These are phyloP conservation scores for Fraxinus pennsylvanica DNA, from an alignment of 257 asterid species.

Conservation along the genomic window DNA sequence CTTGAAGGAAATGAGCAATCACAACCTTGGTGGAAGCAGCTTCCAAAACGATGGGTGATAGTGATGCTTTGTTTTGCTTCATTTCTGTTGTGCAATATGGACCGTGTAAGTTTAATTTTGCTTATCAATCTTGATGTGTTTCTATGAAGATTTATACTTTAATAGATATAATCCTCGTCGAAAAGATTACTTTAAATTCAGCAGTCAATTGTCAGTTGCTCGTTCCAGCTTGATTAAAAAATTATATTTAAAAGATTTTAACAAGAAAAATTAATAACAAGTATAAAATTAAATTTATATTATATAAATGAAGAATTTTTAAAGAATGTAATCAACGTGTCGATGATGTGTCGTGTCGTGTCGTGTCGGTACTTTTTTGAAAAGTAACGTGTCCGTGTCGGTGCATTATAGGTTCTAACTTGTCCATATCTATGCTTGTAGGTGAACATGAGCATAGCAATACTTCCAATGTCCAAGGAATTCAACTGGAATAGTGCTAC, in stretches of 20 bases:
- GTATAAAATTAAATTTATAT: no score
- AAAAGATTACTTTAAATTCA: constrained; percentile 7
- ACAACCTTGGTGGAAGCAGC: constrained; percentile 69
- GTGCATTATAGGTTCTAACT: constrained; percentile 2
- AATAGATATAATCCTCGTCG: constrained; percentile 16
- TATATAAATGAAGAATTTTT: no score
- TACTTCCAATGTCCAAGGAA: constrained; percentile 98
- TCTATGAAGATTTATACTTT: constrained; percentile 14
- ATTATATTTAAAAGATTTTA: background rate
- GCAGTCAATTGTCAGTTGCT: constrained; percentile 10
- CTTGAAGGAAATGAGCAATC: constrained; percentile 45
- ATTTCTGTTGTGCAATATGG: constrained; percentile 97
- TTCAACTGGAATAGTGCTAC: constrained; percentile 96
- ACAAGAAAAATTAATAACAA: no score
- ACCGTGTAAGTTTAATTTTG: constrained; percentile 63
- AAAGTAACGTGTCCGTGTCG: no score
- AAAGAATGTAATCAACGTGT: no score
- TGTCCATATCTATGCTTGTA: constrained; percentile 31
- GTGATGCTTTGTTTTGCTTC: constrained; percentile 94
- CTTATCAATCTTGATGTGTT: constrained; percentile 4
- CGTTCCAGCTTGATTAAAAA: background rate
- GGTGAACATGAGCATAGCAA: constrained; percentile 99
- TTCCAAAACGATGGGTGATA: constrained; percentile 92
- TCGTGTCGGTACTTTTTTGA: no score
- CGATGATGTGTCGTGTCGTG: no score